Evolutionary conservation across 2,329 filamentous ascomycete species (phyloP), one percentile per base, ranked within the genome.

Genomic region (Didymella keratinophila): DNA sequence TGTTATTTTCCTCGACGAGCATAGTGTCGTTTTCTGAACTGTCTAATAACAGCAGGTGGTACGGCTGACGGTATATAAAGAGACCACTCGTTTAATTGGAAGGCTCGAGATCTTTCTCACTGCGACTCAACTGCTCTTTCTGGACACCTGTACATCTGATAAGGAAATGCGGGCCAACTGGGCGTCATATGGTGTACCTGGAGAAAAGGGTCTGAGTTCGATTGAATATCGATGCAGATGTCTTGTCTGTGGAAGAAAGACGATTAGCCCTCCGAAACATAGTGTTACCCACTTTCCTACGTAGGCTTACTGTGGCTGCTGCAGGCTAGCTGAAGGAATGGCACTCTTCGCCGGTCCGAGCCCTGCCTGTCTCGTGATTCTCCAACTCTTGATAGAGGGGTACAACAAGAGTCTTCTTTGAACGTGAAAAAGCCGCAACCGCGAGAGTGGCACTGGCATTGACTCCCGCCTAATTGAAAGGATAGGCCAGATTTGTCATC

Each of bases 301-400:
- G 41, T 32, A 32, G 37, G 44, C 55, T 58, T 58, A 58, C 55
- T 53, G 49, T 58, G 30, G 55, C 49, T 49, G 49, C 49, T 44
- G 49, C 43, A 34, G 30, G 37, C 37, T 49, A 51, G 48, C 37
- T 52, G n/a, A 39, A 44, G 9, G 21, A 34, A 27, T 42, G 21
- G 28, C 36, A 25, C 36, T 36, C 28, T 52, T 47, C 43, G 49
- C 21, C 34, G 44, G 23, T 28, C 43, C 18, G 18, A 20, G 36
- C 30, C 55, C 32, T 52, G 49, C 41, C 41, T 51, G 36, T 36
- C 44, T 48, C 39, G 37, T 44, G 23, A 14, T 16, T 25, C 44
- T 39, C 44, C 21, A 45, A 41, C 18, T 34, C 18, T 10, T 30
- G 18, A 25, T 21, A 32, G 44, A 49, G 55, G 39, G 43, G 36